Evolutionary conservation across 1,139 yeast genomes (phyloP).

Genomic region (Diutina sp.): DNA sequence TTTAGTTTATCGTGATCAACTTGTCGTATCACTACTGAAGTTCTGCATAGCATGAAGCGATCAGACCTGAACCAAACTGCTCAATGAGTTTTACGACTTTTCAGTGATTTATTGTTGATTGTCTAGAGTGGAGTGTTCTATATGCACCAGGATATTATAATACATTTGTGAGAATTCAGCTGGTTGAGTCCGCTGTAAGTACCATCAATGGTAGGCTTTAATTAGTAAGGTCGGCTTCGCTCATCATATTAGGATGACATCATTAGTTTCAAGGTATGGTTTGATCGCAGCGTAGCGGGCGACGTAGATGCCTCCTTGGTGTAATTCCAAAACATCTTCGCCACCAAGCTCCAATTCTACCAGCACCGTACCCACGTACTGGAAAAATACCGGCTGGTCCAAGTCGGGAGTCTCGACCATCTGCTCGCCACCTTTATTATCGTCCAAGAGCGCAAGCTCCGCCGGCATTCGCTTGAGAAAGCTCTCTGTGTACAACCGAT

Average conservation of each 20-base stretch:
- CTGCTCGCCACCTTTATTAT: constrained; percentile 57
- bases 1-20: too few species aligned
- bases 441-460: constrained; percentile 61
- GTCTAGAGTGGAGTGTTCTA: neutral
- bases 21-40: too few species aligned
- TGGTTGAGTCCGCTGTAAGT: too few species aligned
- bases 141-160: neutral
- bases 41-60: too few species aligned
- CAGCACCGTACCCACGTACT: constrained; percentile 24
- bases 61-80: too few species aligned
- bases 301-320: constrained; percentile 60
- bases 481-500: constrained; percentile 53
- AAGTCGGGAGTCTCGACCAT: constrained; percentile 76
- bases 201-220: too few species aligned
- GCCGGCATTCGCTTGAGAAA: constrained; percentile 60
- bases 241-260: constrained; percentile 21
- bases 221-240: neutral
- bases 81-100: too few species aligned
- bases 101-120: neutral
- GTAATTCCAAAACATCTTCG: constrained; percentile 44
- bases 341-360: constrained; percentile 17
- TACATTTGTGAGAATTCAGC: too few species aligned
- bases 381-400: constrained; percentile 63
- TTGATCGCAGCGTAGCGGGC: constrained; percentile 50
- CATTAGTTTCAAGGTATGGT: constrained; percentile 26